These are phyloP conservation scores for Asclepias syriaca DNA, from an alignment of 257 asterid genomes.

Conservation along the genomic window DNA sequence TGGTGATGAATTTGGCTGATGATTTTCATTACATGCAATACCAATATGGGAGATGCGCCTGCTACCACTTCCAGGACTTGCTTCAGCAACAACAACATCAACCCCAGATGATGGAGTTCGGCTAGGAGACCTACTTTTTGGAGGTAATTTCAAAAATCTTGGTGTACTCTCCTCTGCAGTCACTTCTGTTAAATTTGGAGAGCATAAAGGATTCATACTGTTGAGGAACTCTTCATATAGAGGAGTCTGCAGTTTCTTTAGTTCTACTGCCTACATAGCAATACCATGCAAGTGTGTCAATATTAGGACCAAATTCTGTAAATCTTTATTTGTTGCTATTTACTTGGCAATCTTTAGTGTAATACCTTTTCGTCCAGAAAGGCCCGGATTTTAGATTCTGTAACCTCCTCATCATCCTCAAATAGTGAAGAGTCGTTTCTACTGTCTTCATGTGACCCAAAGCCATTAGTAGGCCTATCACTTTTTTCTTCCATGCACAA, in stretches of 20 bases:
- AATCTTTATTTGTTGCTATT: neutral
- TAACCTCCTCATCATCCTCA: slow-evolving; percentile 44
- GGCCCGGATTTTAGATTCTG: slow-evolving; percentile 36
- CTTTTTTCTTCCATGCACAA: slow-evolving; percentile 13
- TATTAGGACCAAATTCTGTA: neutral
- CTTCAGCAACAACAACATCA: slow-evolving; percentile 14
- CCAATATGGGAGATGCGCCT: slow-evolving; percentile 22
- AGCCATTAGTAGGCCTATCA: slow-evolving; percentile 5
- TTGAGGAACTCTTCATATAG: slow-evolving; percentile 37
- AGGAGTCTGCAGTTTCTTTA: slow-evolving; percentile 36
- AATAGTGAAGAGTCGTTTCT: slow-evolving; percentile 17
- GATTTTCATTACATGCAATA: slow-evolving; percentile 16
- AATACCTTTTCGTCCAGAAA: slow-evolving; percentile 39
- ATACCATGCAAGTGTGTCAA: slow-evolving; percentile 2
- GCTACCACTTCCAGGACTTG: slow-evolving; percentile 37
- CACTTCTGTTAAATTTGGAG: slow-evolving; percentile 24
- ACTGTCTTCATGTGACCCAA: slow-evolving; percentile 18
- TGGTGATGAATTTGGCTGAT: slow-evolving; percentile 26
- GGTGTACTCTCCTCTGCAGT: slow-evolving; percentile 25
- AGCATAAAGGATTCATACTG: slow-evolving; percentile 32
- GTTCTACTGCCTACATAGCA: slow-evolving; percentile 27
- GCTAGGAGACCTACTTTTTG: slow-evolving; percentile 39
- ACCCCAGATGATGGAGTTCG: slow-evolving; percentile 26
- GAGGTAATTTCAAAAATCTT: slow-evolving; percentile 34
- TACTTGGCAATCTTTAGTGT: neutral